Base-by-base conservation (phyloP, 441 rosid genomes). In the Populus hybrid region DNA sequence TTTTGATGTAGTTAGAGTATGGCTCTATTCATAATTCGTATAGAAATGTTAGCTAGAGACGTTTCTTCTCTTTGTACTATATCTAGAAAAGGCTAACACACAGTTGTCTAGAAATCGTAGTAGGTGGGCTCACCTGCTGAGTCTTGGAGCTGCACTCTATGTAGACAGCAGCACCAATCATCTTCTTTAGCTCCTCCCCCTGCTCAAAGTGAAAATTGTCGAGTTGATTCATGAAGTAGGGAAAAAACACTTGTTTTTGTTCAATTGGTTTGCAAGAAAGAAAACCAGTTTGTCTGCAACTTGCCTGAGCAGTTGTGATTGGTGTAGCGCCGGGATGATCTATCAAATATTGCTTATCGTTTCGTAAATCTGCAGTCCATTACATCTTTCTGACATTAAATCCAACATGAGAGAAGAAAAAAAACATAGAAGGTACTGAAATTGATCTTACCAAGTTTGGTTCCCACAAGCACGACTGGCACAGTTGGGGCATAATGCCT, bases 61-160 rank as follows among this genome's bases (percentile, higher is more conserved):
- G 21, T 61, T 10, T 61, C 28, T 61, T 24, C 12, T 61, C 26
- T 61, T 9, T 21, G 65, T 61, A 9, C 66, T 61, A 8, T 21
- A 21, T 61, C 66, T 23, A 21, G 26, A 61, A 61, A 61, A 61
- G 66, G 66, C 2, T 21, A 61, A 21, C 28, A 61, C 50, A 40
- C 50, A 40, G 50, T 40, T 10, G 11, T 40, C 50, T 40, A 40
- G 21, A 69, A 70, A 38, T 11, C 5, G 12, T 21, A 10, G 18
- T 3, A 16, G 38, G 1, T 11, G 50, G 9, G 8, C 46, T 10
- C 9, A 83, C 97, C 97, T 90, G 93, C 78, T 93, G 99, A 79
- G 99, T 95, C 82, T 93, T 95, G 80, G 99, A 92, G 82, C 99
- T 93, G 88, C 99, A 95, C 70, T 95, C 99, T 8, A 91, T 75